phyloP scores from a whole-genome alignment of 495 filamentous ascomycete species.

The Podospora tetraspora region DNA sequence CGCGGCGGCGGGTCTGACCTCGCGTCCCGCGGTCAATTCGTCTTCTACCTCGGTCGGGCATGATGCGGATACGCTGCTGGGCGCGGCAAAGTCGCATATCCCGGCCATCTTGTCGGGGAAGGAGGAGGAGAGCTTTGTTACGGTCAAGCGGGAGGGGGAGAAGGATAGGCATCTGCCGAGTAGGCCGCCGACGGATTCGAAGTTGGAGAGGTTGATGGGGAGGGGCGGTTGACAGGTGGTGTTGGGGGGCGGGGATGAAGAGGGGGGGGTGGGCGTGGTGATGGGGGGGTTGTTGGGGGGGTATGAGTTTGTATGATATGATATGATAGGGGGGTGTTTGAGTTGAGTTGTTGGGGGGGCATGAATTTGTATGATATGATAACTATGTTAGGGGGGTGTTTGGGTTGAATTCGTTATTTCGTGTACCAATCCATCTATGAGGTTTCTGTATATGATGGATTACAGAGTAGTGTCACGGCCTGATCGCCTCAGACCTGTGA shows the following conservation, averaged over 20 bases:
- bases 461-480: no score
- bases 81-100: background rate
- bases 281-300: no score
- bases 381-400: no score
- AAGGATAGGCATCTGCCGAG: constrained; percentile 1
- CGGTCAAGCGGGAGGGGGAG: background rate
- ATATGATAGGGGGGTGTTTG: no score
- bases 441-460: no score
- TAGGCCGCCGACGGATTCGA: constrained; percentile 4
- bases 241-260: background rate
- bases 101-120: background rate
- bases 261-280: background rate
- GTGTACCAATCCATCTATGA: no score
- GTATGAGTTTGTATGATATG: no score
- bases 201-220: constrained; percentile 9
- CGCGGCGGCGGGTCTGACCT: no score
- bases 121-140: background rate
- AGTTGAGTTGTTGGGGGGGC: no score
- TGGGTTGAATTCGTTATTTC: no score
- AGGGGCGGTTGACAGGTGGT: constrained; percentile 2
- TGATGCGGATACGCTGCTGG: background rate
- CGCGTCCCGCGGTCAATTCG: background rate
- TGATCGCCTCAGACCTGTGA: no score
- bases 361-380: no score
- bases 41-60: background rate